These are phyloP conservation scores for Crithidia sp. DNA, from an alignment of 208 protist species.

Conservation along the genomic window DNA sequence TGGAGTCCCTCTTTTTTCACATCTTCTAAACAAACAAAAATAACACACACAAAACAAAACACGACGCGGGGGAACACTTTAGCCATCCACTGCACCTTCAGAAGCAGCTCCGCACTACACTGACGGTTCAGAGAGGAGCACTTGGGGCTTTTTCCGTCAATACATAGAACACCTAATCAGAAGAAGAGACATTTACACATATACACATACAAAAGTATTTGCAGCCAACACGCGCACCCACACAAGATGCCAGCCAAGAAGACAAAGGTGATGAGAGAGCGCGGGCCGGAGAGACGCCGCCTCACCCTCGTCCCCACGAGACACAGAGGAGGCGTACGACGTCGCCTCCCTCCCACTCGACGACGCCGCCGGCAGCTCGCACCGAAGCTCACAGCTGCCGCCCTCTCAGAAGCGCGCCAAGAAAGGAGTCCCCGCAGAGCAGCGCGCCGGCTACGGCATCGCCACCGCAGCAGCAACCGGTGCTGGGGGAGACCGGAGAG, in stretches of 20 bases:
- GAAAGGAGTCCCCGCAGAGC: conserved; percentile 20
- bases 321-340: conserved; percentile 23
- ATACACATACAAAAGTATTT: not conserved
- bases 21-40: too few relatives aligned
- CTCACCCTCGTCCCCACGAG: not conserved
- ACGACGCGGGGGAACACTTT: too few relatives aligned
- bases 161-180: too few relatives aligned
- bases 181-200: not conserved
- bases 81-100: too few relatives aligned
- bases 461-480: conserved; percentile 2
- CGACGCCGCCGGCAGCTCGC: conserved; percentile 10
- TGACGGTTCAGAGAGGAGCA: too few relatives aligned
- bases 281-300: not conserved
- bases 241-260: conserved; percentile 6
- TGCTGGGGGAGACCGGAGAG: conserved; percentile 30
- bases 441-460: conserved; percentile 4
- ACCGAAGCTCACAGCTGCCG: not conserved
- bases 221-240: too few relatives aligned
- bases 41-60: too few relatives aligned
- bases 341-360: conserved; percentile 35
- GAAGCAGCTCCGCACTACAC: too few relatives aligned
- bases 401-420: conserved; percentile 22
- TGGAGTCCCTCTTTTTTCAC: too few relatives aligned
- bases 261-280: not conserved
- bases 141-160: too few relatives aligned